phyloP scores from a whole-genome alignment of 169 alveolate genomes.

The Hepatocystis sp. region DNA sequence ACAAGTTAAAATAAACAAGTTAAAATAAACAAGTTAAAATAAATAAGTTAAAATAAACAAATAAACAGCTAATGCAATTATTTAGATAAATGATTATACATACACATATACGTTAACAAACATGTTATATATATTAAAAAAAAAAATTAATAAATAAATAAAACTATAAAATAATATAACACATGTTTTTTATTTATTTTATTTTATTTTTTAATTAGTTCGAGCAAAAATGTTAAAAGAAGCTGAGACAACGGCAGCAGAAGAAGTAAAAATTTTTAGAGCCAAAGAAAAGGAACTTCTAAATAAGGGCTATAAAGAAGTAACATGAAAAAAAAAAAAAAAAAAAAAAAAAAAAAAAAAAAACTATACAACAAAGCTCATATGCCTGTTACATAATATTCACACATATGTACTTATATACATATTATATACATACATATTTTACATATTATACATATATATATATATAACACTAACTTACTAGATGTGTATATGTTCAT shows the following conservation, averaged over 20 bases:
- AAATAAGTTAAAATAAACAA: too few relatives aligned
- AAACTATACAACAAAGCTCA: background rate
- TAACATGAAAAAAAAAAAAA: slow-evolving; percentile 6
- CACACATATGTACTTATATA: background rate
- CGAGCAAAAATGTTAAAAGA: slow-evolving; percentile 86
- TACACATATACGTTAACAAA: too few relatives aligned
- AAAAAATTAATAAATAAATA: background rate
- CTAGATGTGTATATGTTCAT: too few relatives aligned
- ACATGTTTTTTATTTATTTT: slow-evolving; percentile 3
- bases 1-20: background rate
- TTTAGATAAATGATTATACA: too few relatives aligned
- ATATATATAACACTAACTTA: too few relatives aligned
- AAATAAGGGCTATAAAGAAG: slow-evolving; percentile 79
- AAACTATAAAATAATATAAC: background rate
- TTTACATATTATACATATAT: too few relatives aligned
- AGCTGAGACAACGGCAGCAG: slow-evolving; percentile 84
- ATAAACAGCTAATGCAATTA: too few relatives aligned
- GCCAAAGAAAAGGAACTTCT: slow-evolving; percentile 83
- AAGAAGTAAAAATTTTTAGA: slow-evolving; percentile 81
- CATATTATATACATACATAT: background rate
- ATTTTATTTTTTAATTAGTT: slow-evolving; percentile 42
- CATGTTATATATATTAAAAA: background rate
- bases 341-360: too few relatives aligned
- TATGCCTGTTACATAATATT: background rate
- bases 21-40: too few relatives aligned